Evolutionary conservation across 495 filamentous ascomycete species (phyloP), one percentile per base, ranked within the genome.

Genomic region (Apiosordaria backusii): DNA sequence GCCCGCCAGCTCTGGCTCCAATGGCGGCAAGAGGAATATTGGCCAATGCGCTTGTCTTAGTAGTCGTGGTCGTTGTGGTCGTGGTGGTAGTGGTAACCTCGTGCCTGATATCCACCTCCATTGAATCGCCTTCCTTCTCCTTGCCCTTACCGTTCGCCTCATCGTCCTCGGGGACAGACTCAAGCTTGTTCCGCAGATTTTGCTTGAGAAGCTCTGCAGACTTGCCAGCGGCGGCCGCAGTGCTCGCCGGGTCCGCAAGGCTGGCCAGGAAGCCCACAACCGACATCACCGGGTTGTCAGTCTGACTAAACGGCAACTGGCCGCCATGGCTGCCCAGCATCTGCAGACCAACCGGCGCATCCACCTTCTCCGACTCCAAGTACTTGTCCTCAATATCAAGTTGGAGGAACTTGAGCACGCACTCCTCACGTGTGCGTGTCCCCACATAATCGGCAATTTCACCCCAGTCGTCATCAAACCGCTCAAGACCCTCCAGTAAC

Each of bases 401-500:
- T 72, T 96, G 91, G 67, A 99, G 79, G 82, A 99, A 99, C 74
- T 97, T 93, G 71, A 97, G 81, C 25, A 97, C 92, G 77, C 95
- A 99, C 79, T 99, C 92, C 79, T 99, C 95, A 50, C 91, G 84
- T n/a, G 92, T 97, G 55, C 93, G 86, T 2, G 91, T 93, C 35
- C 90, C 90, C 26, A 99, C 95, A 71, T 97, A 90, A 65, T 92
- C 92, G 0, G 95, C 86, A 65, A 99, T 92, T 69, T 90, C 86
- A 62, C 91, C 90, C 95, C 95, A 99, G 78, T 97, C 89, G 29
- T 99, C 96, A 68, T 97, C 93, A 69, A 90, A 93, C 68, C 88
- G 83, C 81, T 99, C 95, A 62, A 99, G 76, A 13, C 86, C 95
- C 76, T 99, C 95, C 3, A 99, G 83, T 15, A 99, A 82, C 29